Percentiles rank a stretch among this genome's conserved stretches.
These are phyloP conservation scores for Mortierella sp. DNA, from an alignment of 371 early-diverging fungal species.

Conservation along the genomic window DNA sequence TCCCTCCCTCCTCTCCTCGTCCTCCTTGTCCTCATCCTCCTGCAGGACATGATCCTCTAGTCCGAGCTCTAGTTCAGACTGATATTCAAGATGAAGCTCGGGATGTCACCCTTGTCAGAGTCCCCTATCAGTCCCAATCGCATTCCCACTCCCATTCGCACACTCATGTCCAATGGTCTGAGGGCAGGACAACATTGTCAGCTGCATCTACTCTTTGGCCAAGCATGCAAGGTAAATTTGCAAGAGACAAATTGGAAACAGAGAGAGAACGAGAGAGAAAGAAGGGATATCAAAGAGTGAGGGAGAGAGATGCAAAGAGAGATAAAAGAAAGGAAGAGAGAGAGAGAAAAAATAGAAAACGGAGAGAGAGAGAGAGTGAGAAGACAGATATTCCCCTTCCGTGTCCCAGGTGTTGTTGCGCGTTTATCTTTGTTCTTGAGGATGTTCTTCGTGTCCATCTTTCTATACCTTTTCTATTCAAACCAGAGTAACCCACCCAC, in stretches of 20 bases:
- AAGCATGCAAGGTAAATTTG: slow-evolving; percentile 2
- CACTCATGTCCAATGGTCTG: background rate
- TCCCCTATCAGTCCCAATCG: background rate
- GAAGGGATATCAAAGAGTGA: background rate
- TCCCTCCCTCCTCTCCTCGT: background rate
- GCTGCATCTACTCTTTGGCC: background rate
- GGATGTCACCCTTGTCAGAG: background rate
- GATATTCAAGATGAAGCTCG: background rate
- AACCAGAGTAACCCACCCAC: background rate
- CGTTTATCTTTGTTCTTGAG: too few species aligned
- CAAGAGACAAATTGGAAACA: too few species aligned
- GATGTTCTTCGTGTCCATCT: too few species aligned
- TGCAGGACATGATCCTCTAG: background rate
- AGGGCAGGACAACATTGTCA: background rate
- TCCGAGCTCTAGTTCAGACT: background rate
- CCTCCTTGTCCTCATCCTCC: background rate
- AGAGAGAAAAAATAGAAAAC: background rate
- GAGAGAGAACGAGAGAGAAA: slow-evolving; percentile 2
- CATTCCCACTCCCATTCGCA: background rate
- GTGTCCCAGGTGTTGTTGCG: too few species aligned
- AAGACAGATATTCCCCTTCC: too few species aligned
- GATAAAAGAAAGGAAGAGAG: background rate
- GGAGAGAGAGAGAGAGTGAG: background rate
- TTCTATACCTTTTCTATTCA: too few species aligned
- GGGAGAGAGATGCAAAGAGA: slow-evolving; percentile 2